phyloP scores from a whole-genome alignment of 768 basidiomycete species.

The Xerocomellus chrysenteron region DNA sequence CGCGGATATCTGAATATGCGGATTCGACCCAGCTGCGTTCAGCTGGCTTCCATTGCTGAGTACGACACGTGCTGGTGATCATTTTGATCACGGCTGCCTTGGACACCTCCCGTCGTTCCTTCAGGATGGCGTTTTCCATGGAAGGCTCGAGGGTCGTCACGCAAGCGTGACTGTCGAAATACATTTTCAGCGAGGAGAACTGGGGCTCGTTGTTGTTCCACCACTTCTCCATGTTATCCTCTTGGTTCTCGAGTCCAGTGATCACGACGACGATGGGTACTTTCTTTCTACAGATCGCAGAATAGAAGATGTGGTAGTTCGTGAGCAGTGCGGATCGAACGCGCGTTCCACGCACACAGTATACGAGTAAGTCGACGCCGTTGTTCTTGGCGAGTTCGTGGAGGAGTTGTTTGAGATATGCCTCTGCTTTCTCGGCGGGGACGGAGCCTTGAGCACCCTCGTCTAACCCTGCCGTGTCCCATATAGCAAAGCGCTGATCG shows the following conservation, averaged over 20 bases:
- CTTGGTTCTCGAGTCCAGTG: constrained; percentile 43
- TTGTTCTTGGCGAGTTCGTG: constrained; percentile 32
- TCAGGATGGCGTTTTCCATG: constrained; percentile 8
- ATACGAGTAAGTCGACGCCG: constrained; percentile 42
- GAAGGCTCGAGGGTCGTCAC: constrained; percentile 30
- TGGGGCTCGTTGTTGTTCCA: constrained; percentile 26
- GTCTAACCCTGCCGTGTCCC: constrained; percentile 37
- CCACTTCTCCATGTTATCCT: constrained; percentile 34
- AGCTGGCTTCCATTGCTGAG: constrained; percentile 27
- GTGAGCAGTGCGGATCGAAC: constrained; percentile 33
- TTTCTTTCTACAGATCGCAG: constrained; percentile 38
- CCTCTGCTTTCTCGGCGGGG: constrained; percentile 31
- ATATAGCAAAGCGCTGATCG: constrained; percentile 23
- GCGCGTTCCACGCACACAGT: constrained; percentile 40
- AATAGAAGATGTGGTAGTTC: constrained; percentile 41
- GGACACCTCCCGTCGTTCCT: constrained; percentile 27
- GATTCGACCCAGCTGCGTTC: constrained; percentile 29
- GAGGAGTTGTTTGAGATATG: constrained; percentile 35
- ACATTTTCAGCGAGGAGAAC: constrained; percentile 28
- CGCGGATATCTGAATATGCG: constrained; percentile 26
- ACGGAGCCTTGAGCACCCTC: constrained; percentile 28
- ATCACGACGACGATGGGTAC: constrained; percentile 42
- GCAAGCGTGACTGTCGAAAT: constrained; percentile 32
- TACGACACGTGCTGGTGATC: constrained; percentile 19
- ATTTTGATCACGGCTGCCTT: constrained; percentile 19